Evolutionary conservation across 75 land plant species (phyloP), one percentile per base, ranked within the genome.

Genomic region (Picea sitchensis): DNA sequence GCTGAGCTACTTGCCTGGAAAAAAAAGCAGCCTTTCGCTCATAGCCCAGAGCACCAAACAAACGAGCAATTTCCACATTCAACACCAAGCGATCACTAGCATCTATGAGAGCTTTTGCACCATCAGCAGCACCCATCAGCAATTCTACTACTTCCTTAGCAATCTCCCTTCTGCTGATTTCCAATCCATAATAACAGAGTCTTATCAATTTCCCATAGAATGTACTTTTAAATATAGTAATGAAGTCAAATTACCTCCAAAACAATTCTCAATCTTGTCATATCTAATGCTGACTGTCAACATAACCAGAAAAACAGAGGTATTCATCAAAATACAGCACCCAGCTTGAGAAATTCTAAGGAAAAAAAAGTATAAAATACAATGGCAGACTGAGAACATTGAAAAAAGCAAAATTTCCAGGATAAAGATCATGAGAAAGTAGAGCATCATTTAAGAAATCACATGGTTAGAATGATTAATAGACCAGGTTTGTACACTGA

Each of bases 1-100:
- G 76, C 82, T 91, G 92, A 71, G 99, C 98, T 7, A 97, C 99
- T 80, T 91, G 95, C 76, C 98, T 87, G 41, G 95, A 96, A 64
- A 92, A 97, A 65, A 97, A 97, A 14, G 99, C 99, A 79, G 99
- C 95, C 82, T 97, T 97, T 20, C 99, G 84, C 57, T 93, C 91
- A 81, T 95, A 95, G 57, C 98, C 99, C 69, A 97, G 90, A 73
- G 87, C 68, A 6, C 93, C 98, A 90, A 85, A 97, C 74, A 97
- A 82, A 62, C 98, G 93, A 61, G 99, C 93, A 67, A 91, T 88
- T 82, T 97, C 99, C 73, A 97, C 87, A 85, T 86, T 88, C 59
- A 95, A 83, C 76, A 97, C 91, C 72, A 97, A 83, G 26, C 94
- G 86, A 64, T 97, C 99, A 84, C 88, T 97, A 38, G 89, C 88